Percentiles rank a stretch among this genome's conserved stretches.
phyloP scores from a whole-genome alignment of 1,284 basidiomycete genomes.

The Austroboletus niveus region DNA sequence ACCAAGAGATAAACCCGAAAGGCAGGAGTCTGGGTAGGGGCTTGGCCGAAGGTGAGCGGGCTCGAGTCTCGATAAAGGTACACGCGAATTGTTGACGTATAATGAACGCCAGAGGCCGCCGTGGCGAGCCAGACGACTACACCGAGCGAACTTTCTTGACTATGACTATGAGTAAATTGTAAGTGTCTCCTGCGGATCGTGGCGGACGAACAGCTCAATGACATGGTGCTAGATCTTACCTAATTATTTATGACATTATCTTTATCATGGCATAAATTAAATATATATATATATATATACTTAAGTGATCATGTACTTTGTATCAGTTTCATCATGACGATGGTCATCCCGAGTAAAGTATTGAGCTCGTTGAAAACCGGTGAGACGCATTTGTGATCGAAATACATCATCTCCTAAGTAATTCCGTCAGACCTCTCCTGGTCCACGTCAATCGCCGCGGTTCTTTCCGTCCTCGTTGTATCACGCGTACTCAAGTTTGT shows the following conservation, averaged over 20 bases:
- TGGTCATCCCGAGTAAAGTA: not conserved
- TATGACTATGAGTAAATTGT: too few species aligned
- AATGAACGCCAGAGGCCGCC: not conserved
- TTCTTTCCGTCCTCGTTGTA: constrained; percentile 5
- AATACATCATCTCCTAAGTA: not conserved
- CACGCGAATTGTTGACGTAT: not conserved
- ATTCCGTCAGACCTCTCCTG: not conserved
- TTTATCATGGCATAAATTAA: too few species aligned
- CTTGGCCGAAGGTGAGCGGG: constrained; percentile 5
- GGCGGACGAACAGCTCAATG: too few species aligned
- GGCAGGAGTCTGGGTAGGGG: not conserved
- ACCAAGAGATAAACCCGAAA: constrained; percentile 18
- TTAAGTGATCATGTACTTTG: too few species aligned
- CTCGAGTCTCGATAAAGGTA: not conserved
- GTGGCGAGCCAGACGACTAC: not conserved
- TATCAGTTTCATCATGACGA: not conserved
- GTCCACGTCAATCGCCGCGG: not conserved
- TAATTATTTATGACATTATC: too few species aligned
- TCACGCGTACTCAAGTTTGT: constrained; percentile 16
- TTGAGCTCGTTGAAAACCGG: not conserved
- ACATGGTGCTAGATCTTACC: too few species aligned
- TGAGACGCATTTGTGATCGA: not conserved
- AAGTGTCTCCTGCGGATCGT: too few species aligned
- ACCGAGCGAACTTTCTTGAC: not conserved
- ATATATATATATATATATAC: too few species aligned